Base-by-base conservation (phyloP, 2,329 filamentous ascomycete genomes). In the Penicillium oxalicum region DNA sequence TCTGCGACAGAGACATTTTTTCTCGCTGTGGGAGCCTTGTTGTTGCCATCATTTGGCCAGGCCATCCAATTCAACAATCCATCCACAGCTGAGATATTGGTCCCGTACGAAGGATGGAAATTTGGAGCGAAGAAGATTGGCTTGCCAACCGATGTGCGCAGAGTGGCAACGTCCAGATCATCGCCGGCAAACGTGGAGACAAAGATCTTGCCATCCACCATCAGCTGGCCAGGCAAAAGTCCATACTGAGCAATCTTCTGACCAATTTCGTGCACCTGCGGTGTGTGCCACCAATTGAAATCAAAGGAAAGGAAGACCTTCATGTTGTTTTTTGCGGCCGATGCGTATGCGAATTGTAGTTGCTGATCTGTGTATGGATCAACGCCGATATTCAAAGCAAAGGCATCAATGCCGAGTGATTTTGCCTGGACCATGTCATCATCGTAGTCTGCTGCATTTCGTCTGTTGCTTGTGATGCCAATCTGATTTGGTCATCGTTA, bases 291-390 rank as follows among this genome's bases (percentile, higher is more conserved):
- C 71, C 73, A 74, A 63, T 77, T 77, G 59, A 78, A 79, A 63
- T 80, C 78, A 51, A 80, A 81, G 1, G 77, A 80, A 50, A 81
- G 72, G 47, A 80, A 79, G 11, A 79, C 74, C 46, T 78, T 77
- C 70, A 80, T 77, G 41, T 64, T 61, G 47, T 67, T 64, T 5
- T 64, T 66, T 9, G 70, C 67, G 2, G 77, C 75, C 0, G 75
- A 76, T 12, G 72, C 62, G 51, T 77, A 79, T 0, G 77, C 77
- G 28, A 67, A 70, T 0, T 58, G 62, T 3, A 79, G 70, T 57
- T 79, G 75, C 13, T 67, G 55, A 43, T 76, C 72, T 18, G 61
- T 65, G 51, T 66, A 69, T 8, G 61, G 44, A 47, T 79, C 75
- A 7, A 63, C 61, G 13, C 74, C 75, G 39, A 78, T 76, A 44